Conservation (phyloP, 2,329 filamentous ascomycete genomes). For the Ophiosphaerella herpotricha region DNA sequence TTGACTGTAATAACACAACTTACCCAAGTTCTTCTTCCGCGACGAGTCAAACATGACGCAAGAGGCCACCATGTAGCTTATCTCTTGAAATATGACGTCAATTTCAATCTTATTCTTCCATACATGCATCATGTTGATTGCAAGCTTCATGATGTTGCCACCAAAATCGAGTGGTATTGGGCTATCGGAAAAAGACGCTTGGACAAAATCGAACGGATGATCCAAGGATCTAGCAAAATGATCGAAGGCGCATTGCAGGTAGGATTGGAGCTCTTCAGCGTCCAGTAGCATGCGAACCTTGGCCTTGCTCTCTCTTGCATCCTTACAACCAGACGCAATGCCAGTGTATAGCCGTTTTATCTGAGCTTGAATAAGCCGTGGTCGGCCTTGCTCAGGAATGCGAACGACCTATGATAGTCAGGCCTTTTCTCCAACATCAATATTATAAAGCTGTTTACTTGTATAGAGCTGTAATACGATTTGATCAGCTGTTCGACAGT, state of each 20-base stretch:
- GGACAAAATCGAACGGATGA: conserved; percentile 57
- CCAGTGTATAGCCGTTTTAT: conserved; percentile 52
- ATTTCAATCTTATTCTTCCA: not conserved
- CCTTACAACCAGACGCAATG: conserved; percentile 47
- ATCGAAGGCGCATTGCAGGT: conserved; percentile 56
- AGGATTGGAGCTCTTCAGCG: conserved; percentile 53
- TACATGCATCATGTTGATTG: conserved; percentile 41
- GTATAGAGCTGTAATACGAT: conserved; percentile 58
- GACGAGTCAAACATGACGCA: conserved; percentile 57
- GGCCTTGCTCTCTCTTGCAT: conserved; percentile 5
- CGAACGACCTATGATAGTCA: conserved; percentile 36
- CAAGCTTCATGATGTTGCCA: conserved; percentile 57
- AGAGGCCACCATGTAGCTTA: conserved; percentile 56
- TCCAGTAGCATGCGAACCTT: conserved; percentile 54
- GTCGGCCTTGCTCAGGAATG: conserved; percentile 52
- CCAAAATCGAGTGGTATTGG: conserved; percentile 56
- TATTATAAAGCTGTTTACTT: conserved; percentile 1
- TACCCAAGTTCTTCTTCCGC: conserved; percentile 41
- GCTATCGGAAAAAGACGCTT: conserved; percentile 51
- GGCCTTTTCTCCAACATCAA: not conserved
- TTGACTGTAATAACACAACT: not conserved
- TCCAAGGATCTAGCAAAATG: conserved; percentile 55
- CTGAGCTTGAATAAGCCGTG: conserved; percentile 57
- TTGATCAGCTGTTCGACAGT: conserved; percentile 14
- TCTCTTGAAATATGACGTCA: conserved; percentile 46